A percentile compares a stretch with the other conserved stretches of the same genome.
Evolutionary conservation across 345 rosid species (phyloP).

Genomic region (Citrus unshiu): DNA sequence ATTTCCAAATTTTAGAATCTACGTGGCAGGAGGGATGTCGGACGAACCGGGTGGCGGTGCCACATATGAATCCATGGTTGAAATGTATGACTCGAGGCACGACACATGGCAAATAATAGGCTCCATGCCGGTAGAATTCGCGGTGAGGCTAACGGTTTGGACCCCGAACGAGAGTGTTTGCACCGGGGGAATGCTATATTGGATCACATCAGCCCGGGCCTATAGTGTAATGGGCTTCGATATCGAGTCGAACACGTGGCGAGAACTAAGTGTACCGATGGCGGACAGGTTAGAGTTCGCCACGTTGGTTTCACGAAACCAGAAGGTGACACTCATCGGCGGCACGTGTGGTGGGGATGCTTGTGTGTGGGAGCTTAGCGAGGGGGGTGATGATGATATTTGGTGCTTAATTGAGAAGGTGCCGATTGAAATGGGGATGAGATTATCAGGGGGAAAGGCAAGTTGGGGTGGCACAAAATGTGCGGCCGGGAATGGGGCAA

Average conservation of each 20-base stretch:
- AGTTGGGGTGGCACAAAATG: slow-evolving; percentile 46
- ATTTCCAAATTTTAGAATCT: slow-evolving; percentile 25
- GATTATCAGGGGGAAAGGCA: slow-evolving; percentile 23
- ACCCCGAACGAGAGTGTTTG: slow-evolving; percentile 47
- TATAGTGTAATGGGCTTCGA: slow-evolving; percentile 45
- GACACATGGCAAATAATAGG: slow-evolving; percentile 33
- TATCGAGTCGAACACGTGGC: slow-evolving; percentile 37
- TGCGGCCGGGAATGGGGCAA: slow-evolving; percentile 28
- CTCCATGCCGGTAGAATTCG: slow-evolving; percentile 38
- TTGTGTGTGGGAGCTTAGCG: slow-evolving; percentile 37
- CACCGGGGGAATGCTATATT: slow-evolving; percentile 36
- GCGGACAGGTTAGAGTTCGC: slow-evolving; percentile 55
- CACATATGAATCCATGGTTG: slow-evolving; percentile 37
- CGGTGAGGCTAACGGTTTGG: slow-evolving; percentile 61
- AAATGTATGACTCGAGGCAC: slow-evolving; percentile 37
- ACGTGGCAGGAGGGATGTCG: slow-evolving; percentile 62
- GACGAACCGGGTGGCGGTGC: slow-evolving; percentile 30
- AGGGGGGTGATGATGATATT: slow-evolving; percentile 8
- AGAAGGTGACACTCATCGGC: slow-evolving; percentile 35
- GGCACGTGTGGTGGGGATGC: slow-evolving; percentile 23
- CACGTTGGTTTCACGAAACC: slow-evolving; percentile 15
- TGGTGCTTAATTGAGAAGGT: slow-evolving; percentile 38
- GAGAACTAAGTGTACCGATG: slow-evolving; percentile 38
- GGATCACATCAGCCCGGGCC: slow-evolving; percentile 62
- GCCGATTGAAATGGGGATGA: slow-evolving; percentile 34